Evolutionary conservation across 179 eudicot species (phyloP), one percentile per base, ranked within the genome.

Genomic region (Pouteria campechiana): DNA sequence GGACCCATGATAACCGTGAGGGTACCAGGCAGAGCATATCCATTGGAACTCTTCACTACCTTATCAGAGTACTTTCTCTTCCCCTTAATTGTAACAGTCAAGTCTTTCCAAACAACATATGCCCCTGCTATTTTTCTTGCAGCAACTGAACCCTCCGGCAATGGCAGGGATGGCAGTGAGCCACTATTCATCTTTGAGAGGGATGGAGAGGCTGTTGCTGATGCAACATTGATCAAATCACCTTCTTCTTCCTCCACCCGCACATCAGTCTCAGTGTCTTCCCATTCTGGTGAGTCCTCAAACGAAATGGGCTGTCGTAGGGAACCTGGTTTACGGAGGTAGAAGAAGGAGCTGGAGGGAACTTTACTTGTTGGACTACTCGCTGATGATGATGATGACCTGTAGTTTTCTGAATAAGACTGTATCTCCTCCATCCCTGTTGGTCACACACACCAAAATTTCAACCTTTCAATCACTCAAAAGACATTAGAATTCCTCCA

Each of bases 1-100:
- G 96, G 99, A 41, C 99, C 99, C 99, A 92, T 92, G 45, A 92
- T 92, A 25, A 87, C 99, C 0, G 96, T 92, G 77, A 92, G 79
- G 13, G 86, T 87, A 16, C 96, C 94, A 0, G 94, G 96, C 52
- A 92, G 63, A 13, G 96, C 99, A 74, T 75, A 87, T 16, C 96
- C 99, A 48, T 78, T 76, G 4, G 94, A 92, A 54, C 93, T 92
- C 69, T 92, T 92, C 33, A 92, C 56, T 43, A 87, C 93, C 68
- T 69, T 83, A 55, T 92, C 83, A 15, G 99, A 92, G 52, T 87
- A 83, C 59, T 79, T 78, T 40, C 96, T 60, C 52, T 87, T 92
- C 37, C 88, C 83, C 79, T 78, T 83, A 41, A 87, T 69, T 50
- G 75, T 77, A 25, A 87, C 74, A 12, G 93, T 92, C 49, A 92